Evolutionary conservation across 2,329 filamentous ascomycete species (phyloP), one percentile per base, ranked within the genome.

Genomic region (Fusarium ramigenum): DNA sequence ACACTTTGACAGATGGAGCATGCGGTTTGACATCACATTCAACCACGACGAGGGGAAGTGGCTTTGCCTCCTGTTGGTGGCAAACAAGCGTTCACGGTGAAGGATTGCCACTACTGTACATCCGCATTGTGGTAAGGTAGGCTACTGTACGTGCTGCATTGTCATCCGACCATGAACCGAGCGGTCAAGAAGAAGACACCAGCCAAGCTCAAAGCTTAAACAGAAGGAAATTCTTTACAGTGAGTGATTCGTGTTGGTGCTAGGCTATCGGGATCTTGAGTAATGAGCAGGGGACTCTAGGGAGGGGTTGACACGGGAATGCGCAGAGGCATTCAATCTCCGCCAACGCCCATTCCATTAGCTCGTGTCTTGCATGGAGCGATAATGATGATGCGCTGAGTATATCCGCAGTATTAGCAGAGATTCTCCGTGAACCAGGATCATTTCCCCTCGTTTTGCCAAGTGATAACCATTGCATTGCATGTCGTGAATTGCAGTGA

Each of bases 301-400:
- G 32, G 32, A 34, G 32, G 32, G 32, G 32, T 34, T 34, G 37
- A 44, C 16, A 9, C n/a, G 66, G 66, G 60, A 70, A 69, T 69
- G 66, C 10, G 12, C 58, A 50, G 42, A 65, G 66, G 66, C 46
- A 70, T 69, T 69, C 37, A 44, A 18, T 44, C 59, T 69, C 66
- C 10, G 59, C 52, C 66, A 70, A 69, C 66, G 30, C 18, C 37
- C 66, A 70, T 69, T 69, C 66, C 66, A 69, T 28, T 28, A 42
- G 34, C 23, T 16, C 23, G 53, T 69, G 66, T 60, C 66, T 66
- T 54, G 25, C 39, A 65, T 36, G 40, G 18, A 28, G 14, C 50
- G 36, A 53, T 28, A 34, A 36, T 32, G 49, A 43, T 46, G 32
- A 28, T 36, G n/a, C 39, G 39, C 36, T 39, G 36, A 54, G 23